Percentiles rank a stretch among this genome's conserved stretches.
Evolutionary conservation across 2,329 filamentous ascomycete genomes (phyloP).

Genomic region (Cladosporium sp.): DNA sequence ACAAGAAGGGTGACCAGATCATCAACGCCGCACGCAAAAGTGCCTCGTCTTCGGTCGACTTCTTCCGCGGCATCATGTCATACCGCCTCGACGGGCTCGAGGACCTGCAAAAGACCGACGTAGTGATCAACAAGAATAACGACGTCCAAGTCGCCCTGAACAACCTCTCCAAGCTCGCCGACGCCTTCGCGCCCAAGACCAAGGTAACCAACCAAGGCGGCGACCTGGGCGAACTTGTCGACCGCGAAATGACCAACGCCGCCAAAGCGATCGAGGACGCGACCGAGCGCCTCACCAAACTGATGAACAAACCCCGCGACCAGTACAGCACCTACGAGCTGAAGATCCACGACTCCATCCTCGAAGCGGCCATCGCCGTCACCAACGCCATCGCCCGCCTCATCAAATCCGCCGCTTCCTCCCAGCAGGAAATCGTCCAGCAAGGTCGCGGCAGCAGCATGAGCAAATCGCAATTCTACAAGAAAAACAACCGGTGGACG

Average conservation of each 20-base stretch:
- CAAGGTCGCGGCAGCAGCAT: conserved; percentile 73
- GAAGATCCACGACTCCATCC: conserved; percentile 90
- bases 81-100: conserved; percentile 91
- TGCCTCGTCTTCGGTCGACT: conserved; percentile 82
- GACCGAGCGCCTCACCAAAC: conserved; percentile 79
- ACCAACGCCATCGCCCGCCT: conserved; percentile 90
- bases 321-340: conserved; percentile 95
- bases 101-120: conserved; percentile 87
- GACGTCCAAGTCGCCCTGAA: conserved; percentile 94
- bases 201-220: conserved; percentile 75
- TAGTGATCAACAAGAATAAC: conserved; percentile 95
- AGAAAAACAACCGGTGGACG: conserved; percentile 99
- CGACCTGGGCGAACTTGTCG: conserved; percentile 89
- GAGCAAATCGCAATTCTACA: conserved; percentile 93
- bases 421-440: conserved; percentile 94
- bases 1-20: conserved; percentile 87
- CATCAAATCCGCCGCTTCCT: conserved; percentile 89
- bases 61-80: conserved; percentile 91
- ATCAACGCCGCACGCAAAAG: conserved; percentile 78
- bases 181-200: conserved; percentile 85
- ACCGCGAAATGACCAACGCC: conserved; percentile 85
- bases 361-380: conserved; percentile 88
- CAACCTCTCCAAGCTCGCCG: conserved; percentile 87
- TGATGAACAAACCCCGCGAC: conserved; percentile 95
- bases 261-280: conserved; percentile 94